Percentiles rank a stretch among this genome's conserved stretches.
Evolutionary conservation across 305 asterid genomes (phyloP).

Genomic region (Solanum aculeatissimum): DNA sequence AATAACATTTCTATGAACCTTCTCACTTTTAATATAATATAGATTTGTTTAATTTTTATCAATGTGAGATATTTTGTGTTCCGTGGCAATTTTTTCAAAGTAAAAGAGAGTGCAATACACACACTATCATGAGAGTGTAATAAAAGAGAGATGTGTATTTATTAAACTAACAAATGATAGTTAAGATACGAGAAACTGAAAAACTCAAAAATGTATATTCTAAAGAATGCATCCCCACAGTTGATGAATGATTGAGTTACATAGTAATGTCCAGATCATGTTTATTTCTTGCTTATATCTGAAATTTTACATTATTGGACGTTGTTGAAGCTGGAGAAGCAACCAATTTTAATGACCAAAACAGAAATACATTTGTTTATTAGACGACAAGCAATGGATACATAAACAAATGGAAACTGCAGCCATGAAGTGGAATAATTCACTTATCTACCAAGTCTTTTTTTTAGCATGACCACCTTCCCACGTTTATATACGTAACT

Average conservation of each 20-base stretch:
- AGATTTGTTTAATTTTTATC: too few species aligned
- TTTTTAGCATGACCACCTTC: neutral
- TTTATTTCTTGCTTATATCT: constrained; percentile 2
- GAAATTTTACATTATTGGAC: neutral
- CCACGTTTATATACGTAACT: neutral
- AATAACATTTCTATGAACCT: too few species aligned
- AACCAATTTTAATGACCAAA: constrained; percentile 1
- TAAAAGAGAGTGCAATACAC: too few species aligned
- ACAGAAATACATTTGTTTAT: neutral
- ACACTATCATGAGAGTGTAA: too few species aligned
- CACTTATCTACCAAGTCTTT: neutral
- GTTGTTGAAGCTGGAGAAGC: neutral
- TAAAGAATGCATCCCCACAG: neutral
- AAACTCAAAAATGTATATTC: too few species aligned
- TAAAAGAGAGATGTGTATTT: too few species aligned
- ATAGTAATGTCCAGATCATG: constrained; percentile 11
- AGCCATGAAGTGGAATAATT: neutral
- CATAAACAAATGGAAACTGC: neutral
- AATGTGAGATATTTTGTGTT: too few species aligned
- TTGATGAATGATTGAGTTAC: neutral
- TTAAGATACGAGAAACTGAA: too few species aligned
- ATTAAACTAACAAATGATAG: too few species aligned
- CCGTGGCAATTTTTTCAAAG: too few species aligned
- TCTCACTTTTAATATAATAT: too few species aligned
- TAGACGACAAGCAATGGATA: neutral